Percentiles rank a stretch among this genome's conserved stretches.
Evolutionary conservation across 495 filamentous ascomycete genomes (phyloP).

Genomic region (Endocarpon pusillum): DNA sequence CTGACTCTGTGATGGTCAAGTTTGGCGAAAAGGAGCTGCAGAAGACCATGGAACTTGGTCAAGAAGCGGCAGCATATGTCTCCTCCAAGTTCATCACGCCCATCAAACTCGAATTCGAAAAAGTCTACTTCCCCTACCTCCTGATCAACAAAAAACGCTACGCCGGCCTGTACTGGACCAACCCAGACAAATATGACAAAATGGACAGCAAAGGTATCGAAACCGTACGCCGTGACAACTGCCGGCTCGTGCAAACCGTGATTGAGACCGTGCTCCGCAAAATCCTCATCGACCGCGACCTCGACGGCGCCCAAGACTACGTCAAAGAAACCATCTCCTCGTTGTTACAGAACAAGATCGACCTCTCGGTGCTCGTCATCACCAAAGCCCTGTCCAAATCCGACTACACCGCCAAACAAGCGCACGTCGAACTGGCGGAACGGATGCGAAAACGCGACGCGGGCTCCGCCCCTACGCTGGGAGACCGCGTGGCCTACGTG

Average conservation of each 20-base stretch:
- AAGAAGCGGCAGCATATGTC: slow-evolving; percentile 76
- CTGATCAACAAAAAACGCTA: slow-evolving; percentile 99
- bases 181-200: slow-evolving; percentile 88
- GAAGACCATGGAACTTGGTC: slow-evolving; percentile 82
- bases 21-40: slow-evolving; percentile 75
- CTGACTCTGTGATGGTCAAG: slow-evolving; percentile 99
- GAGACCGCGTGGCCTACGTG: slow-evolving; percentile 95
- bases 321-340: slow-evolving; percentile 94
- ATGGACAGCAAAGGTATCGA: slow-evolving; percentile 99
- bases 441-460: slow-evolving; percentile 93
- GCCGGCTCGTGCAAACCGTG: slow-evolving; percentile 82
- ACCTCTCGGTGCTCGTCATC: slow-evolving; percentile 98
- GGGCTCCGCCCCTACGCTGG: slow-evolving; percentile 83
- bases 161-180: slow-evolving; percentile 93
- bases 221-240: slow-evolving; percentile 94
- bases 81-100: slow-evolving; percentile 84
- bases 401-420: slow-evolving; percentile 76
- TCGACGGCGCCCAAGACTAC: slow-evolving; percentile 79
- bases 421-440: slow-evolving; percentile 82
- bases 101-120: slow-evolving; percentile 98
- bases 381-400: slow-evolving; percentile 85
- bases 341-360: slow-evolving; percentile 89
- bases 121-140: slow-evolving; percentile 96
- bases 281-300: slow-evolving; percentile 84
- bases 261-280: slow-evolving; percentile 94